A percentile compares a stretch with the other conserved stretches of the same genome.
phyloP scores from a whole-genome alignment of 2,329 filamentous ascomycete genomes.

The Truncatella angustata region DNA sequence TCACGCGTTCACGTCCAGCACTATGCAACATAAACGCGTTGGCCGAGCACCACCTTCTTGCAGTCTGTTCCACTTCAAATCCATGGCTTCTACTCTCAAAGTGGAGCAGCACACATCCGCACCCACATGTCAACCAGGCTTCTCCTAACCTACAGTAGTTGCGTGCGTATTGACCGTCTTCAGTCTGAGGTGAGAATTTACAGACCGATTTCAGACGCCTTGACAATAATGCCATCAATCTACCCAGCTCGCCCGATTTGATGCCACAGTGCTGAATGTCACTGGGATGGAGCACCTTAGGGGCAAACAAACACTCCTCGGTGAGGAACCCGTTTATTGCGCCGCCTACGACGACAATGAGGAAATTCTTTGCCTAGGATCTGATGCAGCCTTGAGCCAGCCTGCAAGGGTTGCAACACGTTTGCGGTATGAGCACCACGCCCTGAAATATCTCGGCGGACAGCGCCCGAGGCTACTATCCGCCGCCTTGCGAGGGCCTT shows the following conservation, averaged over 20 bases:
- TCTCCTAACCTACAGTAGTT: neutral
- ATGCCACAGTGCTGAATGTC: neutral
- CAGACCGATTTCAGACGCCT: neutral
- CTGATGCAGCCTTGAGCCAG: slow-evolving; percentile 55
- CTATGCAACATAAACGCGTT: neutral
- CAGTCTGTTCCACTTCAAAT: slow-evolving; percentile 5
- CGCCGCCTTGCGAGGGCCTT: slow-evolving; percentile 60
- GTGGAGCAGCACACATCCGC: neutral
- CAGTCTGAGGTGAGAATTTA: neutral
- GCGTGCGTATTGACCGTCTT: too few relatives aligned
- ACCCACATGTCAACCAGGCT: neutral
- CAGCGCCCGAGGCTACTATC: slow-evolving; percentile 56
- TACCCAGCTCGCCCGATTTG: neutral
- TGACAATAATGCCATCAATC: neutral
- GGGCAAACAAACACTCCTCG: slow-evolving; percentile 14
- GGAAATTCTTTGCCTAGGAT: slow-evolving; percentile 54
- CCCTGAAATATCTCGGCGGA: slow-evolving; percentile 56
- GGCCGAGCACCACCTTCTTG: slow-evolving; percentile 1
- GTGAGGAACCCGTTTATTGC: slow-evolving; percentile 45
- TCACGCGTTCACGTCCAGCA: slow-evolving; percentile 10
- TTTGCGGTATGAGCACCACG: slow-evolving; percentile 58
- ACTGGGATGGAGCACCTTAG: neutral
- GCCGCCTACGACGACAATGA: slow-evolving; percentile 35
- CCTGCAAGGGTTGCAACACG: slow-evolving; percentile 46
- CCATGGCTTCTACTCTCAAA: neutral